Evolutionary conservation across 2,329 filamentous ascomycete species (phyloP), one percentile per base, ranked within the genome.

Genomic region (Gaeumannomyces tritici): DNA sequence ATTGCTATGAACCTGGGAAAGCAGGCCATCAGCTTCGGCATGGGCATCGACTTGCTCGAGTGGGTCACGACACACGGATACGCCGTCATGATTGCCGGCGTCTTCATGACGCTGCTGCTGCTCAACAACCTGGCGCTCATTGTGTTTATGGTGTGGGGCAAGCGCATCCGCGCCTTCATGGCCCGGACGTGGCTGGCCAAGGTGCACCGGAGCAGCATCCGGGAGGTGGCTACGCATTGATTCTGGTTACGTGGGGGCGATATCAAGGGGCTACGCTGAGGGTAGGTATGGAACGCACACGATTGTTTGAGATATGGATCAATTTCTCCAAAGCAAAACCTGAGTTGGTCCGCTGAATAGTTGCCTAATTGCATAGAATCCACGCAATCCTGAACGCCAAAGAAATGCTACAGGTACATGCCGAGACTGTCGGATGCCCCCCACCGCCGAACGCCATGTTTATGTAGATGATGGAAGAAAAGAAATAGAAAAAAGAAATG

Each of bases 1-100:
- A 86, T 83, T 64, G 80, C 80, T 3, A 83, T 83, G 76, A 83
- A 83, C 65, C 68, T 83, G n/a, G 81, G 81, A 13, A 83, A 83
- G 68, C 80, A 83, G 70, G 79, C 80, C 3, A 81, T 83, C 61
- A 80, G 77, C 62, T 83, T 83, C 64, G 80, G 79, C 1, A 77
- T 83, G 70, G 78, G 79, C 4, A 71, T 79, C 61, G 74, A 81
- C 62, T 71, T 83, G 61, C 70, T 83, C 21, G 75, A 81, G 63
- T 83, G 80, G 80, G 76, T 83, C 28, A 63, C 75, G 62, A 64
- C 75, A 60, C 73, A 72, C n/a, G 80, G 81, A 4, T 83, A 82
- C 65, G 75, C 75, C 1, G 76, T 76, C 1, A 77, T 82, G n/a
- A 83, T 83, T 60, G 73, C 76, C 4, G 80, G 79, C 1, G 78